Percentiles rank a stretch among this genome's conserved stretches.
phyloP scores from a whole-genome alignment of 2,329 filamentous ascomycete genomes.

The Pseudogymnoascus sp. region DNA sequence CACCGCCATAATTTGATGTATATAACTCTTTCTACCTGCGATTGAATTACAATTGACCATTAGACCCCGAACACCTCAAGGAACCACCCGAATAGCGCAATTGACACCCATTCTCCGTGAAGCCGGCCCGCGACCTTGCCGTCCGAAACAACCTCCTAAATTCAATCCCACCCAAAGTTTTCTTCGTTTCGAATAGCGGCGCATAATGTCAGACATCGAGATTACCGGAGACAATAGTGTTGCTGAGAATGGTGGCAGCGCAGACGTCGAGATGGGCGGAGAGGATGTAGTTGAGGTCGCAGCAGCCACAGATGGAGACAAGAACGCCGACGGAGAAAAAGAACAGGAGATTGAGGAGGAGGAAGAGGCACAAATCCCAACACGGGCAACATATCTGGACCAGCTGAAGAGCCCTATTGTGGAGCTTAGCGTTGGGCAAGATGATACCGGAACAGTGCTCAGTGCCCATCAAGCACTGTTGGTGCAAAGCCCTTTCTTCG shows the following conservation, averaged over 20 bases:
- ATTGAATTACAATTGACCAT: neutral
- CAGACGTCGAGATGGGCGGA: constrained; percentile 24
- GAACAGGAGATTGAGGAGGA: constrained; percentile 20
- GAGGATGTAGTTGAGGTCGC: constrained; percentile 24
- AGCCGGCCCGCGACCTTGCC: neutral
- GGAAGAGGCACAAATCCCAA: constrained; percentile 11
- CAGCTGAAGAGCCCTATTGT: constrained; percentile 64
- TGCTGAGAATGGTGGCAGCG: constrained; percentile 12
- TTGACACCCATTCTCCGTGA: neutral
- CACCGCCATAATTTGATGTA: neutral
- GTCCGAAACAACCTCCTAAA: neutral
- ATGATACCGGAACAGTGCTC: constrained; percentile 53
- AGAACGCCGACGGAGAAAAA: constrained; percentile 15
- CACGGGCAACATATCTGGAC: constrained; percentile 37
- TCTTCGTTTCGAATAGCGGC: neutral
- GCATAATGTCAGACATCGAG: constrained; percentile 19
- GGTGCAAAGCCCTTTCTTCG: constrained; percentile 65
- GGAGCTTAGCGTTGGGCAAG: constrained; percentile 55
- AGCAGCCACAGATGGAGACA: constrained; percentile 13
- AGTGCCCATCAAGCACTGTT: constrained; percentile 76
- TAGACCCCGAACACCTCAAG: neutral
- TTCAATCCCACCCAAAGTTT: neutral
- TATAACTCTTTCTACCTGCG: neutral
- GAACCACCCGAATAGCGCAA: neutral
- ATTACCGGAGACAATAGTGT: constrained; percentile 15